Base-by-base conservation (phyloP, 495 filamentous ascomycete species). In the Cairneyella variabilis region DNA sequence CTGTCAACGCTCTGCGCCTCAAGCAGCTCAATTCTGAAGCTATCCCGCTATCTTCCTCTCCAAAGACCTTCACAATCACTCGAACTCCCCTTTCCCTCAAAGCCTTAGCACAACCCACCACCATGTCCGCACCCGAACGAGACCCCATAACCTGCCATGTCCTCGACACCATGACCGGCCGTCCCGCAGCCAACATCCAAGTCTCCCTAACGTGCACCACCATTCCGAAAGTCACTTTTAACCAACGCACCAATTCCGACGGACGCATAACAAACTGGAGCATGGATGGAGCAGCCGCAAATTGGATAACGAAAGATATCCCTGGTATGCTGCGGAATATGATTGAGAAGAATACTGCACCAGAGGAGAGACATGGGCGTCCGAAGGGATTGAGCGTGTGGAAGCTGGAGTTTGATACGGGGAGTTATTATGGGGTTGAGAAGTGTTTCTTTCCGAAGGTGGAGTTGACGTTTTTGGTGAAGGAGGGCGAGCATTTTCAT, bases 391-490 rank as follows among this genome's bases (percentile, higher is more conserved):
- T 72, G 61, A 79, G 75, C 55, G 66, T 76, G 48, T 95, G 88
- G 86, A 82, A 78, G 34, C 74, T 95, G 57, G 76, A 76, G 23
- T 95, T 97, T 68, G 85, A 89, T 55, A 88, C 85, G 10, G 87
- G 78, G 27, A 71, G 66, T 16, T 95, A 93, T 73, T 96, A 83
- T 64, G 88, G 86, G 53, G 74, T 80, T 54, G 79, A 83, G 50
- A 78, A 86, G 52, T 90, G 89, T 3, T 97, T 98, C 66, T 97
- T 89, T 67, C 90, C 89, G 21, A 87, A 91, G 71, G 90, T 97
- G n/a, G 83, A 85, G 67, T 79, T 98, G 36, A 82, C 82, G 48
- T 96, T 98, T 67, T 80, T 79, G 39, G 90, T 92, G 2, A 76
- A 80, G 56, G 75, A 77, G 43, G 83, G 74, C 11, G 78, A 87